These are phyloP conservation scores for Citrullus colocynthis DNA, from an alignment of 306 rosid species.

Conservation along the genomic window DNA sequence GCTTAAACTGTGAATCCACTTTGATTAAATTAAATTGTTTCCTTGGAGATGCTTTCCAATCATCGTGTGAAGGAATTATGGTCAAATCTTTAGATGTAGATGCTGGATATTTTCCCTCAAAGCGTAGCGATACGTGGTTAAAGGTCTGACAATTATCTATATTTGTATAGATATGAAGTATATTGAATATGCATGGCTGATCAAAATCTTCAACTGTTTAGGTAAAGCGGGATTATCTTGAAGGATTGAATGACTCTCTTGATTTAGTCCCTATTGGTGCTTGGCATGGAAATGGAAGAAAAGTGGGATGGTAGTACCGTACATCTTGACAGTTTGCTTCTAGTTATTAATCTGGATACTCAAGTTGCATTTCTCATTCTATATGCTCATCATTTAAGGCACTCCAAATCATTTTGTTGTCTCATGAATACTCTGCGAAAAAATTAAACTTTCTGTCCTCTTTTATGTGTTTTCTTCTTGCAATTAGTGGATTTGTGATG, in stretches of 20 bases:
- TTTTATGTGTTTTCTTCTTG: too few species aligned
- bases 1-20: slow-evolving; percentile 44
- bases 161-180: neutral
- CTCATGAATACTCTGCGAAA: neutral
- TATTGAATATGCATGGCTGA: neutral
- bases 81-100: slow-evolving; percentile 72
- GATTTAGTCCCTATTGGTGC: slow-evolving; percentile 94
- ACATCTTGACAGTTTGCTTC: neutral
- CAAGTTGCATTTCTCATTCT: neutral
- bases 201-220: slow-evolving; percentile 15
- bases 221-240: slow-evolving; percentile 92
- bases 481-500: too few species aligned
- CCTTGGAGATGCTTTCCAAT: slow-evolving; percentile 50
- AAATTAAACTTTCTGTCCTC: neutral
- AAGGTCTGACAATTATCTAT: slow-evolving; percentile 38
- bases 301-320: slow-evolving; percentile 69
- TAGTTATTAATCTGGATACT: neutral
- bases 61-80: slow-evolving; percentile 93
- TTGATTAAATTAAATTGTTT: slow-evolving; percentile 43
- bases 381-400: neutral
- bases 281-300: slow-evolving; percentile 98
- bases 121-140: slow-evolving; percentile 77
- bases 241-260: slow-evolving; percentile 70
- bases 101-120: slow-evolving; percentile 84
- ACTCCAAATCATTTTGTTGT: neutral